Conservation (phyloP, 2,329 filamentous ascomycete genomes). For the Sporothrix pallida region DNA sequence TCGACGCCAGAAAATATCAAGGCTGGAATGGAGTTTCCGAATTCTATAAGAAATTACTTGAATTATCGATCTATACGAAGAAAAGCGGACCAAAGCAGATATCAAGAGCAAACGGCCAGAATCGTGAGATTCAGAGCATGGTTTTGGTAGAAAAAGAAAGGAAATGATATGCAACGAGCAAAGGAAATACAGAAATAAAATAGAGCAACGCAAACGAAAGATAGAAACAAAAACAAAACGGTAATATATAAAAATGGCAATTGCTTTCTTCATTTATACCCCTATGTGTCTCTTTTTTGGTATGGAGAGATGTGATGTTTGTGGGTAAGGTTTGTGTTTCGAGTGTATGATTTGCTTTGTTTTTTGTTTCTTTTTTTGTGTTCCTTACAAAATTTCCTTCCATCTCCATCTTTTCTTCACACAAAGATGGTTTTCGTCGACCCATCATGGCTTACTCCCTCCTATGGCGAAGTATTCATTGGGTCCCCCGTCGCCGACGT, state of each 20-base stretch:
- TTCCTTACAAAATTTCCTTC: neutral
- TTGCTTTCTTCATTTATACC: constrained; percentile 55
- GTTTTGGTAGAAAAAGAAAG: neutral
- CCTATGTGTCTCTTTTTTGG: constrained; percentile 29
- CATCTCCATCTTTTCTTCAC: neutral
- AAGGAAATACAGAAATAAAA: neutral
- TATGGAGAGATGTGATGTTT: neutral
- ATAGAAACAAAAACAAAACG: neutral
- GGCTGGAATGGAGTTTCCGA: neutral
- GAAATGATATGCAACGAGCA: too few species aligned
- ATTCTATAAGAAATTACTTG: neutral
- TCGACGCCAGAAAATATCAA: too few species aligned
- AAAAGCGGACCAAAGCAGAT: neutral
- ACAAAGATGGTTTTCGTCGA: too few species aligned
- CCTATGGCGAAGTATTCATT: constrained; percentile 70
- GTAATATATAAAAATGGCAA: constrained; percentile 52
- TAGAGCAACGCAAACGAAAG: neutral
- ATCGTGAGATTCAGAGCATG: neutral
- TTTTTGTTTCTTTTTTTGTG: constrained; percentile 16
- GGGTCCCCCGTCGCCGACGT: constrained; percentile 57
- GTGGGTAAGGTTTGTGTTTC: neutral
- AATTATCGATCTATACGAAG: neutral
- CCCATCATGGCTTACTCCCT: too few species aligned
- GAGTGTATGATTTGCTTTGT: neutral
- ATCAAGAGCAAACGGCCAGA: neutral